Conservation (phyloP, 2,329 filamentous ascomycete genomes). For the Aspergillus tanneri region DNA sequence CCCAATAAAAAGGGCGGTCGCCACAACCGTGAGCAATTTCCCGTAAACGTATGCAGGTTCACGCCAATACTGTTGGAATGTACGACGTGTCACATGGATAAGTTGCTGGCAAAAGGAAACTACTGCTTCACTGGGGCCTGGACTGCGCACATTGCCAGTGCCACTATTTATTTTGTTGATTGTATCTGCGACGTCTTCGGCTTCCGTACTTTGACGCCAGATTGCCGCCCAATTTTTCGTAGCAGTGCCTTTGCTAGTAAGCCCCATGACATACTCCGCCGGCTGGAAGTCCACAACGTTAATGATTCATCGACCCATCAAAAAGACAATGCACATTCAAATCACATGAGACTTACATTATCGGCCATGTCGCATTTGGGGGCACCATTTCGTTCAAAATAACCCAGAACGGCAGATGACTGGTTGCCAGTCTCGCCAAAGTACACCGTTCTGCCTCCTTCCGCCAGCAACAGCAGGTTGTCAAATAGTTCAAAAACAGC, state of each 20-base stretch:
- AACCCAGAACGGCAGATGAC: background rate
- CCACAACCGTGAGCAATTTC: conserved; percentile 63
- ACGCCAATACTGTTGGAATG: conserved; percentile 85
- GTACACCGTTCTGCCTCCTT: background rate
- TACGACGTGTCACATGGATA: conserved; percentile 59
- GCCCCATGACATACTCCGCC: too few species aligned
- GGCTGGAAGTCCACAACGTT: too few species aligned
- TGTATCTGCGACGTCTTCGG: background rate
- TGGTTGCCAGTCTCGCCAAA: background rate
- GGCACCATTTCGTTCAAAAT: background rate
- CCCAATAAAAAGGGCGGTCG: conserved; percentile 67
- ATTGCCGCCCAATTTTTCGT: too few species aligned
- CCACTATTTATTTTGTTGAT: background rate
- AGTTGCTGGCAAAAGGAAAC: background rate
- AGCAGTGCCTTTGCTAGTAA: too few species aligned
- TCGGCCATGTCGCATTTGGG: too few species aligned
- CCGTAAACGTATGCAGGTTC: conserved; percentile 80
- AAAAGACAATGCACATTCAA: background rate
- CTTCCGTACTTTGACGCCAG: too few species aligned
- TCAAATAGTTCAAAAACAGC: background rate
- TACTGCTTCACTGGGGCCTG: too few species aligned
- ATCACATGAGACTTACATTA: background rate
- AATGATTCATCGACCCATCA: background rate
- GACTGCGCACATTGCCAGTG: background rate
- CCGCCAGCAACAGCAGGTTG: background rate